These are phyloP conservation scores for Lecanoromycetidae sp. DNA, from an alignment of 2,329 filamentous ascomycete species.

Conservation along the genomic window DNA sequence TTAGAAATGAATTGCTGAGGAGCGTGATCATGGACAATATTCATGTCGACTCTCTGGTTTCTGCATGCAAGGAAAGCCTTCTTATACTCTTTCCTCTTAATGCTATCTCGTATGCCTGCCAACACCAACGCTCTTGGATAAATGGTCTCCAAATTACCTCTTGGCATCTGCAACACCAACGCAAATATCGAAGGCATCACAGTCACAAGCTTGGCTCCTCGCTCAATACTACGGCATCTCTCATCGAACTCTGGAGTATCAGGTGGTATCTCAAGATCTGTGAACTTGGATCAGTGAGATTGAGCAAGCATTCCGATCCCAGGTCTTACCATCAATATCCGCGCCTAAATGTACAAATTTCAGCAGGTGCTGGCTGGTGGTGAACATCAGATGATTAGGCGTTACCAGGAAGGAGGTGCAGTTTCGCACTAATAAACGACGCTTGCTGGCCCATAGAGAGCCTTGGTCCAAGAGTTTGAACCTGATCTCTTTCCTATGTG, in stretches of 20 bases:
- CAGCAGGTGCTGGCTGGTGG: conserved; percentile 79
- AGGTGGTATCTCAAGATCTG: conserved; percentile 67
- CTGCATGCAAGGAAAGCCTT: conserved; percentile 79
- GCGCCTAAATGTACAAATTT: conserved; percentile 80
- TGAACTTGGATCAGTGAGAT: neutral
- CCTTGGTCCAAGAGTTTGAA: conserved; percentile 65
- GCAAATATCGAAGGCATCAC: conserved; percentile 81
- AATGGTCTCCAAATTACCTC: conserved; percentile 90
- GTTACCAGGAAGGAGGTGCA: conserved; percentile 87
- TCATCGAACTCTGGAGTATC: conserved; percentile 91
- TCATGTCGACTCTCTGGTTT: conserved; percentile 93
- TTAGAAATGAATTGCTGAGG: conserved; percentile 71
- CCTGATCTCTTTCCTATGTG: conserved; percentile 30
- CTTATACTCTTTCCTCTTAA: conserved; percentile 69
- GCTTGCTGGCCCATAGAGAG: conserved; percentile 64
- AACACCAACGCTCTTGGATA: conserved; percentile 87
- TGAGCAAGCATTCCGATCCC: neutral
- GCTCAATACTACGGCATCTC: conserved; percentile 79
- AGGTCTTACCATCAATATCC: conserved; percentile 45
- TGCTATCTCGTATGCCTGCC: conserved; percentile 70
- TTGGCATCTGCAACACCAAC: conserved; percentile 83
- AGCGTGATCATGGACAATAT: conserved; percentile 89
- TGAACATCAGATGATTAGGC: conserved; percentile 72
- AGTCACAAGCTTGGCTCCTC: conserved; percentile 74
- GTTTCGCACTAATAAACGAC: conserved; percentile 64